Conservation (phyloP, 2,329 filamentous ascomycete species). For the Colletotrichum orbiculare region DNA sequence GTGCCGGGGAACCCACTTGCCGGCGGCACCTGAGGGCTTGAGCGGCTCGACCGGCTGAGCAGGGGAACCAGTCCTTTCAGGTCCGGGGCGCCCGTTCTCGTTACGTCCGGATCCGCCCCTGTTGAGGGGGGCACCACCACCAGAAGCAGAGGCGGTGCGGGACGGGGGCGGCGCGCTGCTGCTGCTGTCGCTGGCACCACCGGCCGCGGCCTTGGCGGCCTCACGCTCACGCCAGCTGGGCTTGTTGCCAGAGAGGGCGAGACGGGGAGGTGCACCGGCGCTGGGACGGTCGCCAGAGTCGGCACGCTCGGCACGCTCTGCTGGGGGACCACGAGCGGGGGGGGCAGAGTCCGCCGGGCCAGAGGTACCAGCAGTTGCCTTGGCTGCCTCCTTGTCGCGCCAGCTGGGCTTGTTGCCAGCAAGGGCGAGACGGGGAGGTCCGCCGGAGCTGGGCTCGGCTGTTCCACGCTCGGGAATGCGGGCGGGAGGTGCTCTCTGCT, state of each 20-base stretch:
- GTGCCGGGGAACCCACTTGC: slow-evolving; percentile 69
- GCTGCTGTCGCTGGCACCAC: slow-evolving; percentile 46
- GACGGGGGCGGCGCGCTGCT: slow-evolving; percentile 54
- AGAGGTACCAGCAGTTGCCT: slow-evolving; percentile 21
- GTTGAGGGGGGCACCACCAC: slow-evolving; percentile 54
- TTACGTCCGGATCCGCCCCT: slow-evolving; percentile 56
- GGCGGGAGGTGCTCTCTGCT: slow-evolving; percentile 50
- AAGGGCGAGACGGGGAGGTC: slow-evolving; percentile 42
- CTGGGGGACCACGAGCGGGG: slow-evolving; percentile 40
- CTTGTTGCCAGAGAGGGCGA: slow-evolving; percentile 70
- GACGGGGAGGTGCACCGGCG: slow-evolving; percentile 63
- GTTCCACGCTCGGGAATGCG: slow-evolving; percentile 53
- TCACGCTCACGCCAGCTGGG: slow-evolving; percentile 81
- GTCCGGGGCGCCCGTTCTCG: slow-evolving; percentile 48
- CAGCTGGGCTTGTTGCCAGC: slow-evolving; percentile 51
- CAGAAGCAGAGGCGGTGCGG: slow-evolving; percentile 43
- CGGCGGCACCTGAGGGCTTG: slow-evolving; percentile 63
- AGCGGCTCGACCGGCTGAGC: slow-evolving; percentile 59
- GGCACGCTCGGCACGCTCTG: slow-evolving; percentile 50
- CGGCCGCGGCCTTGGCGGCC: slow-evolving; percentile 57
- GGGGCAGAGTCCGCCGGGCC: slow-evolving; percentile 48
- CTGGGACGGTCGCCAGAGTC: slow-evolving; percentile 57
- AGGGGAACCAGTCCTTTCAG: slow-evolving; percentile 49
- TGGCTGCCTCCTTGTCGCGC: slow-evolving; percentile 53
- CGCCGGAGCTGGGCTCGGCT: slow-evolving; percentile 40